A percentile compares a stretch with the other conserved stretches of the same genome.
phyloP scores from a whole-genome alignment of 441 rosid species.

The Populus hybrid region DNA sequence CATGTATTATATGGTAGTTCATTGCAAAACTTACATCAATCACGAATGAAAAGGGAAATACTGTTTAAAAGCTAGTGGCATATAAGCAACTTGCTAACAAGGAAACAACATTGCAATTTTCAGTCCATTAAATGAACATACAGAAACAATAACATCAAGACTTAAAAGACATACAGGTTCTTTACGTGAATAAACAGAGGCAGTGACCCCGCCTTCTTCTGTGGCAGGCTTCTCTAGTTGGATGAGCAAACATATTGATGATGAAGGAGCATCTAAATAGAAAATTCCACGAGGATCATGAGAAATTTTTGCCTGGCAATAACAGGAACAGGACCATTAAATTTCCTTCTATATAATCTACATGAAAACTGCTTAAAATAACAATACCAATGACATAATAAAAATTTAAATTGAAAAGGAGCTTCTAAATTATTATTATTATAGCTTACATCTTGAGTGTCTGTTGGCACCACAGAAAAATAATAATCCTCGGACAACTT shows the following conservation, averaged over 20 bases:
- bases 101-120: conserved; percentile 19
- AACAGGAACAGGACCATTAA: conserved; percentile 15
- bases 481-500: conserved; percentile 91
- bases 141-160: not conserved
- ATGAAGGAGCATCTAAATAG: conserved; percentile 92
- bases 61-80: not conserved
- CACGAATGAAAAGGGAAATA: not conserved
- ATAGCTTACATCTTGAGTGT: conserved; percentile 76
- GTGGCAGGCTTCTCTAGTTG: conserved; percentile 96
- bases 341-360: not conserved
- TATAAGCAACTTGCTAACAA: conserved; percentile 5
- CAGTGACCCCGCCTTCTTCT: conserved; percentile 91
- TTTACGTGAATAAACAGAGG: conserved; percentile 98
- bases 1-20: not conserved
- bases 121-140: not conserved
- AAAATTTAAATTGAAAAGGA: not conserved
- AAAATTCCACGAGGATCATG: conserved; percentile 78
- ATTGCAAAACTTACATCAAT: not conserved
- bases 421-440: conserved; percentile 12
- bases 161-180: conserved; percentile 75
- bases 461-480: conserved; percentile 71
- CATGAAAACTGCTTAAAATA: not conserved
- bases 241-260: conserved; percentile 84
- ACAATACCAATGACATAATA: conserved; percentile 11
- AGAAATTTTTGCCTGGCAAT: conserved; percentile 58